phyloP scores from a whole-genome alignment of 345 rosid species.

The Syzygium grande region DNA sequence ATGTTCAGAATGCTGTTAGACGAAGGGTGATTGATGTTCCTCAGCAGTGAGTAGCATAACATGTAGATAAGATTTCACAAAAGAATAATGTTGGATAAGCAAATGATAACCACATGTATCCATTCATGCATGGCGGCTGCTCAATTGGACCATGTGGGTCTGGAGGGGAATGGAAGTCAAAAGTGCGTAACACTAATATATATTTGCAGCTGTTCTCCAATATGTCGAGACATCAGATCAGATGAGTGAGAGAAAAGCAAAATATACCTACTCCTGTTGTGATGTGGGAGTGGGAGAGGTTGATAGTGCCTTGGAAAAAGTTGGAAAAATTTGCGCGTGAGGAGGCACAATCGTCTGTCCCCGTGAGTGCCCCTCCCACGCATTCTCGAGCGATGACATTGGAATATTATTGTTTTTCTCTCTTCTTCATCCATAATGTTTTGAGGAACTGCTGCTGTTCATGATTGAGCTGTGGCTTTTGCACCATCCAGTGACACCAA shows the following conservation, averaged over 20 bases:
- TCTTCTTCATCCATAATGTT: neutral
- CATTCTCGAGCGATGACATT: neutral
- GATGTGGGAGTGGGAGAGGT: neutral
- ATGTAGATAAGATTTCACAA: neutral
- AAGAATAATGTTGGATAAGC: neutral
- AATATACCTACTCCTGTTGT: neutral
- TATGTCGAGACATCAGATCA: neutral
- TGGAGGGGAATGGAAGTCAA: neutral
- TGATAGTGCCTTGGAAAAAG: neutral
- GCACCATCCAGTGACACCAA: neutral
- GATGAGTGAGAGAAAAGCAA: neutral
- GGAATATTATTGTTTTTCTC: neutral
- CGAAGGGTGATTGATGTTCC: neutral
- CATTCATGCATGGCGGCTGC: neutral
- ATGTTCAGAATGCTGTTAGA: neutral
- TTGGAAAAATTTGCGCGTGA: neutral
- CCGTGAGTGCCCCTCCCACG: neutral
- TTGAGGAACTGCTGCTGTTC: neutral
- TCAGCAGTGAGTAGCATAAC: neutral
- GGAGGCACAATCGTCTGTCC: neutral
- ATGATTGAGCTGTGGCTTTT: neutral
- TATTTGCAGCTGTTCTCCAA: conserved; percentile 1
- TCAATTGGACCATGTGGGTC: neutral
- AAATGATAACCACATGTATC: neutral
- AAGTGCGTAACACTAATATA: neutral